phyloP scores from a whole-genome alignment of 129 eudicot species.

The Flaveria sonorensis region DNA sequence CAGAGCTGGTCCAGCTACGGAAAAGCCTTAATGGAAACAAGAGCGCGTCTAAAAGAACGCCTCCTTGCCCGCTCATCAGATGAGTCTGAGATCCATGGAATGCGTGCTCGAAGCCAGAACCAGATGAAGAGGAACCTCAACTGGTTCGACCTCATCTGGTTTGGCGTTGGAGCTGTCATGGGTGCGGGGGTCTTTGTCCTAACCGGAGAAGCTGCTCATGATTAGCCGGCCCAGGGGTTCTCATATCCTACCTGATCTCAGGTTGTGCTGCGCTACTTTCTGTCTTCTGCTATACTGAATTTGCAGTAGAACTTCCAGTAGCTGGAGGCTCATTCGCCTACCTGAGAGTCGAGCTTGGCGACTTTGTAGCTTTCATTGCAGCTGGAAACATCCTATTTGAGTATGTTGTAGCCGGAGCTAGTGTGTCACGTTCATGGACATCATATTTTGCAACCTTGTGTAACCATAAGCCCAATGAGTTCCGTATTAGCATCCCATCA shows the following conservation, averaged over 20 bases:
- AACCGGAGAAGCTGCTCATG: conserved; percentile 64
- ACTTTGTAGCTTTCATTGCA: conserved; percentile 70
- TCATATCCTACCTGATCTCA: conserved; percentile 60
- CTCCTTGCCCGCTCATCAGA: conserved; percentile 60
- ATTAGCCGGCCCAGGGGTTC: conserved; percentile 67
- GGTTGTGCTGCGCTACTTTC: conserved; percentile 76
- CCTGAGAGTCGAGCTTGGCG: conserved; percentile 79
- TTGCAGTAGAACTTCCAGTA: conserved; percentile 78
- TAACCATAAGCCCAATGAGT: conserved; percentile 50
- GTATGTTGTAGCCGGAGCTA: conserved; percentile 63
- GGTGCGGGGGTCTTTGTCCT: conserved; percentile 88
- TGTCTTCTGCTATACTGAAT: conserved; percentile 77
- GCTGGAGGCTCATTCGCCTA: conserved; percentile 89
- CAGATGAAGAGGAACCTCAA: conserved; percentile 60
- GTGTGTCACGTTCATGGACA: conserved; percentile 79
- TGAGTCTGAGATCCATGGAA: conserved; percentile 44
- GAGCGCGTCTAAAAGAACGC: conserved; percentile 55
- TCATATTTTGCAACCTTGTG: conserved; percentile 76
- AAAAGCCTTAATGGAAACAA: conserved; percentile 48
- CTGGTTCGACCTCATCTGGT: conserved; percentile 83
- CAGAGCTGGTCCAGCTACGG: conserved; percentile 62
- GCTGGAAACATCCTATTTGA: conserved; percentile 79
- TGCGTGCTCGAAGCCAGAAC: conserved; percentile 56
- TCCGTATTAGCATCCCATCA: conserved; percentile 44
- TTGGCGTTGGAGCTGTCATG: conserved; percentile 74